Evolutionary conservation across 1,284 basidiomycete genomes (phyloP), one percentile per base, ranked within the genome.

Genomic region (Cryptococcus sp.): DNA sequence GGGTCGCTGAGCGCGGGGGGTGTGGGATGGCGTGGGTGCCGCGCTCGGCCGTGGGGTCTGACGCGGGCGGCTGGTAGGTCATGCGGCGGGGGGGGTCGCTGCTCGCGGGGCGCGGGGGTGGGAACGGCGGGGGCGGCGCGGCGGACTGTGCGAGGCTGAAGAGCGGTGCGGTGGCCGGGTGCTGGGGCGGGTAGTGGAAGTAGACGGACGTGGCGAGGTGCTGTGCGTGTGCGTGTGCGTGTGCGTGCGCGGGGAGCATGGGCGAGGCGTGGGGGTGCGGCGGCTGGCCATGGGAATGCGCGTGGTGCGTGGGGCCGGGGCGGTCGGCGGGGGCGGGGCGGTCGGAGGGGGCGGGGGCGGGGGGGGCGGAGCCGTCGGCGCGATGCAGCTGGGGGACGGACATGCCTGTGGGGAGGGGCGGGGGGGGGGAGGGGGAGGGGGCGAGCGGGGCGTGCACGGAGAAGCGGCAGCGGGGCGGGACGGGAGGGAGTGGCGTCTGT

Each of bases 1-100:
- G 9, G 12, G 18, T 23, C 16, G 15, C 42, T 12, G 42, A 16
- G n/a, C 23, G 5, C 40, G 40, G 40, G n/a, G 40, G 21, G n/a
- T n/a, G n/a, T n/a, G n/a, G n/a, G n/a, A n/a, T n/a, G n/a, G n/a
- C n/a, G 28, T 33, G 28, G n/a, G 20, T 50, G 20, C 20, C 33
- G n/a, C 21, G 20, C 18, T 50, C 48, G 4, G 9, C 35, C 48
- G 39, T 50, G 1, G 36, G 36, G 9, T 37, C 37, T 15, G 36
- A 38, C 20, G 48, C 20, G 20, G 48, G 33, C 4, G 48, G 33
- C 20, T 50, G 48, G 16, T 50, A 50, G 15, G 48, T 50, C 48
- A 50, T 50, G 9, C 48, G 48, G 18, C 48, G 33, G 4, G 12
- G 28, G 11, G 20, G 12, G 23, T 50, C 35, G 28, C 28, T n/a